Evolutionary conservation across 1,284 basidiomycete genomes (phyloP).

Genomic region (Psilocybe mexicana): DNA sequence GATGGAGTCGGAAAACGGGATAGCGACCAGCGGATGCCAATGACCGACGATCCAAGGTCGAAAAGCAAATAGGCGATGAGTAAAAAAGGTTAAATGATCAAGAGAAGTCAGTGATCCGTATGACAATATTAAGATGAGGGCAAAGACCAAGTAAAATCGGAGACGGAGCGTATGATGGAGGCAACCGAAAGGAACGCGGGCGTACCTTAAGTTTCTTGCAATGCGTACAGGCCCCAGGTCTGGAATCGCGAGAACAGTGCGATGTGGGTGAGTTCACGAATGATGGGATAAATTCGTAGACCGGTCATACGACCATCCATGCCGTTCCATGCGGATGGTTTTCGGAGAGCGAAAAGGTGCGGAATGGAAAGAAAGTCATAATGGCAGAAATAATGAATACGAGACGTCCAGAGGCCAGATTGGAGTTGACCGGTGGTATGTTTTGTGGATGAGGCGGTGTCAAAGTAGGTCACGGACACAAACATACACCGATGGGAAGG

Average conservation of each 20-base stretch:
- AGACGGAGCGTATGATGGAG: slow-evolving; percentile 9
- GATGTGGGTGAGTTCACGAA: background rate
- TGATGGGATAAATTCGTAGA: background rate
- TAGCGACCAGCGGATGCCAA: background rate
- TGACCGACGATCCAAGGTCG: slow-evolving; percentile 2
- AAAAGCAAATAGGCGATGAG: slow-evolving; percentile 4
- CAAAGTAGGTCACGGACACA: slow-evolving; percentile 14
- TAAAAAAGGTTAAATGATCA: slow-evolving; percentile 8
- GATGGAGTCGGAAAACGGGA: background rate
- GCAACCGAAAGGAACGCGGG: slow-evolving; percentile 7
- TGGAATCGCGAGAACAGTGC: slow-evolving; percentile 28
- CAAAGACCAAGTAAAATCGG: background rate
- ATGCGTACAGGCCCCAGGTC: slow-evolving; percentile 76
- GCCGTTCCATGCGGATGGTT: background rate
- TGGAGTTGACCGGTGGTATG: slow-evolving; percentile 10
- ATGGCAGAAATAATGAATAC: background rate
- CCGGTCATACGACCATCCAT: background rate
- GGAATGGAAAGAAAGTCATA: slow-evolving; percentile 1
- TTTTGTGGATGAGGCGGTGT: slow-evolving; percentile 15
- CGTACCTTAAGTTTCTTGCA: slow-evolving; percentile 84
- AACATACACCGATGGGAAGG: slow-evolving; percentile 11
- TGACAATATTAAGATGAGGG: slow-evolving; percentile 6
- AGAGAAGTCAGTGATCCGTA: slow-evolving; percentile 16
- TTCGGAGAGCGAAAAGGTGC: slow-evolving; percentile 14
- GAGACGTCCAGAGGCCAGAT: background rate